Conservation (phyloP, 2,329 filamentous ascomycete species). For the Botrytis squamosa region DNA sequence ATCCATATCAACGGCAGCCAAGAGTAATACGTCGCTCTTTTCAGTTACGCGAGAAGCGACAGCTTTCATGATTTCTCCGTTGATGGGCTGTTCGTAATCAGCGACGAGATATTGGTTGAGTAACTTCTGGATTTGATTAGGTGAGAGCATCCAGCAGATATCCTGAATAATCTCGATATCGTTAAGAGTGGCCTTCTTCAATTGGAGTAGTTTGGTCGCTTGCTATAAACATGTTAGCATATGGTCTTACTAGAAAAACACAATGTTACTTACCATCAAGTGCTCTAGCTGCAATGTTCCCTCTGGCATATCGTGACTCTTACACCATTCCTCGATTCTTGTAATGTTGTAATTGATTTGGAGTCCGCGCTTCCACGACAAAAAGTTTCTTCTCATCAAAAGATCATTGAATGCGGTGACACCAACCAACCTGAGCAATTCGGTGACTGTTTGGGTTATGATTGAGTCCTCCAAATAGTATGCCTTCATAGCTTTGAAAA, state of each 20-base stretch:
- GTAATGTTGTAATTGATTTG: slow-evolving; percentile 99
- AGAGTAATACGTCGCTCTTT: slow-evolving; percentile 92
- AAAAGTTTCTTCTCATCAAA: slow-evolving; percentile 95
- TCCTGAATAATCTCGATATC: slow-evolving; percentile 99
- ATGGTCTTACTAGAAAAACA: slow-evolving; percentile 29
- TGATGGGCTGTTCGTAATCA: slow-evolving; percentile 98
- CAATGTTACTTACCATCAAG: slow-evolving; percentile 69
- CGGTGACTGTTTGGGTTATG: slow-evolving; percentile 91
- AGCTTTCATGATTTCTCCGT: slow-evolving; percentile 99
- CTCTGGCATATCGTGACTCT: slow-evolving; percentile 99
- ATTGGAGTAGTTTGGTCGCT: slow-evolving; percentile 95
- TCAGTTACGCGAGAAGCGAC: slow-evolving; percentile 95
- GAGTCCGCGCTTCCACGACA: slow-evolving; percentile 97
- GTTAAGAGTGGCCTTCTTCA: slow-evolving; percentile 98
- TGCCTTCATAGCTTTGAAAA: slow-evolving; percentile 98
- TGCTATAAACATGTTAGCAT: slow-evolving; percentile 55
- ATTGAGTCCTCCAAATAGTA: slow-evolving; percentile 97
- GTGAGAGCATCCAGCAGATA: slow-evolving; percentile 99
- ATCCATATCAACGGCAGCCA: slow-evolving; percentile 97
- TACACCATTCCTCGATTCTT: slow-evolving; percentile 99
- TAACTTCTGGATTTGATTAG: slow-evolving; percentile 98
- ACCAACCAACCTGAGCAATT: slow-evolving; percentile 87
- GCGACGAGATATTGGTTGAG: slow-evolving; percentile 98
- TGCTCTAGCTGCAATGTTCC: slow-evolving; percentile 96
- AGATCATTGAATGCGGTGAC: slow-evolving; percentile 98